phyloP scores from a whole-genome alignment of 2,329 filamentous ascomycete species.

The Phialophora macrospora region DNA sequence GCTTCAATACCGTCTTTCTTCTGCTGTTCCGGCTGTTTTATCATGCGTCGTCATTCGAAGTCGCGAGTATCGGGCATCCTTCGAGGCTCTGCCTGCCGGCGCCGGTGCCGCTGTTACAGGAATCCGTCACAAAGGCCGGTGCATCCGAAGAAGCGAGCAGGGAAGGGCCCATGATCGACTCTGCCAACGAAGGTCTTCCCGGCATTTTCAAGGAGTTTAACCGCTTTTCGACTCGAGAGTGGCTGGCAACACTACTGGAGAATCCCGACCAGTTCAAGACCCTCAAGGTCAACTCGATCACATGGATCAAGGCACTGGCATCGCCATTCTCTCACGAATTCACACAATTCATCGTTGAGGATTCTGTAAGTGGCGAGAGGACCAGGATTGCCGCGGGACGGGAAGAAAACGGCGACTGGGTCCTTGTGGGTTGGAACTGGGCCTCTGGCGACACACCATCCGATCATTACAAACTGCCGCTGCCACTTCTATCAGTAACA shows the following conservation, averaged over 20 bases:
- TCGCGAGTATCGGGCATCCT: background rate
- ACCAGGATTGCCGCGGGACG: constrained; percentile 31
- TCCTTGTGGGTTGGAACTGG: constrained; percentile 31
- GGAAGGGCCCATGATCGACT: background rate
- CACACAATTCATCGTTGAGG: constrained; percentile 35
- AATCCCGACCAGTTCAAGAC: constrained; percentile 11
- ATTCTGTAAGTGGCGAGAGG: constrained; percentile 23
- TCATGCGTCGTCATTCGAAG: constrained; percentile 31
- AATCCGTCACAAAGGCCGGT: background rate
- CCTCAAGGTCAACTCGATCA: constrained; percentile 32
- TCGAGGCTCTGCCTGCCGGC: constrained; percentile 2
- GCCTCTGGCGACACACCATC: constrained; percentile 28
- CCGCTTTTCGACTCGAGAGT: constrained; percentile 26
- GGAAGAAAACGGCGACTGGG: constrained; percentile 35
- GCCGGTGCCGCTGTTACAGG: background rate
- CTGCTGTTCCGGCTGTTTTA: constrained; percentile 35
- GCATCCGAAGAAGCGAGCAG: background rate
- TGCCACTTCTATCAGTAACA: constrained; percentile 33
- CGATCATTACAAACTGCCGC: constrained; percentile 33
- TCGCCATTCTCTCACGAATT: constrained; percentile 38
- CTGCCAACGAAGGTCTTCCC: constrained; percentile 8
- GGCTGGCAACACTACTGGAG: constrained; percentile 15
- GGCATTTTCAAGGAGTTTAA: constrained; percentile 20
- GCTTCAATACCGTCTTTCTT: constrained; percentile 32
- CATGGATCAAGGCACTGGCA: constrained; percentile 37